Conservation (phyloP, 306 rosid species). For the Trichosanthes cucumerina region DNA sequence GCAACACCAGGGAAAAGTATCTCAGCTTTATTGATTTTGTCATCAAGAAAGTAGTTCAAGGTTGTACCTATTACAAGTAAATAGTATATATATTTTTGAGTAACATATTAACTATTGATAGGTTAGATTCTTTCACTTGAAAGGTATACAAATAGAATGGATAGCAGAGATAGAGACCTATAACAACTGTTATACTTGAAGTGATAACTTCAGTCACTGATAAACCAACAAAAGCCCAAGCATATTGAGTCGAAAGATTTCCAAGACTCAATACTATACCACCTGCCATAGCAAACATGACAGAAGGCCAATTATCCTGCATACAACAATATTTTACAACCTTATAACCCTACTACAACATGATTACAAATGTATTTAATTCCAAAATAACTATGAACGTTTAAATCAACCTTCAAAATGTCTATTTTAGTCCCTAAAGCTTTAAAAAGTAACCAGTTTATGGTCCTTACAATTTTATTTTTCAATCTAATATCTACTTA, state of each 20-base stretch:
- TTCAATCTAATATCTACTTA: not conserved
- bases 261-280: not conserved
- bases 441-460: too few relatives aligned
- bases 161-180: not conserved
- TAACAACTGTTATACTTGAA: conserved; percentile 2
- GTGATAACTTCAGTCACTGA: not conserved
- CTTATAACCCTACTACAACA: not conserved
- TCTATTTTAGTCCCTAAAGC: not conserved
- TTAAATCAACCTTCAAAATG: not conserved
- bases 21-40: conserved; percentile 2
- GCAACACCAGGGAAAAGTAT: conserved; percentile 6
- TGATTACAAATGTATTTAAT: not conserved
- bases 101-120: not conserved
- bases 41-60: not conserved
- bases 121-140: not conserved
- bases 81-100: not conserved
- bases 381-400: fast-evolving
- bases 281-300: conserved; percentile 5
- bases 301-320: conserved; percentile 1
- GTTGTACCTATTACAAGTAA: not conserved
- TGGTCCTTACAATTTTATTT: not conserved
- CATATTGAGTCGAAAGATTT: conserved; percentile 2
- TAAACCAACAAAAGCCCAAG: conserved; percentile 6
- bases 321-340: not conserved
- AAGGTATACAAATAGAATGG: not conserved